Evolutionary conservation across 148 eudicot genomes (phyloP), one percentile per base, ranked within the genome.

Genomic region (Amaranthus palmeri): DNA sequence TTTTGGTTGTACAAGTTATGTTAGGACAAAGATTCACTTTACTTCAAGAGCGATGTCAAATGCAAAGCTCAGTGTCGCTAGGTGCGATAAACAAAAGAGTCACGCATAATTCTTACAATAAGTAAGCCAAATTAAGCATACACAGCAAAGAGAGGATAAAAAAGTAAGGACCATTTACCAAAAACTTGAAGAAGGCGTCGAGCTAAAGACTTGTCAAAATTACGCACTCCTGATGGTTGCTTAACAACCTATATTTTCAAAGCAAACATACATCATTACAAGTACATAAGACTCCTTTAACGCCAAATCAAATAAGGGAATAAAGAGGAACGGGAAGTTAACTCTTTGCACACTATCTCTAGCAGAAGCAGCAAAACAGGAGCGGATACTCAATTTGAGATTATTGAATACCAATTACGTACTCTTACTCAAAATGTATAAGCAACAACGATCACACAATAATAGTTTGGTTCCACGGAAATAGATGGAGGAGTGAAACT

Each of bases 101-200:
- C 36, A 25, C 36, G 36, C 36, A 25, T 25, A 2, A 25, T 25
- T 25, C 36, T 25, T 25, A 25, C 36, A 5, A 58, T 42, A 58
- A 58, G 42, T 4, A 4, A 57, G 47, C 43, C 54, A 56, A n/a
- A 56, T 56, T 41, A 42, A 10, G 48, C 51, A 65, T 5, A 13
- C 13, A 6, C 7, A 41, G 14, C 47, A 18, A 54, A 46, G 67
- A 61, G 54, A 18, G 6, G 74, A 41, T 45, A 66, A 41, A 64
- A 54, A 1, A 65, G 64, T 11, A 71, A 49, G 72, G 52, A 50
- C n/a, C 5, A 59, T 57, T 77, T 90, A 96, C 99, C 99, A 71
- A 86, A 77, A 75, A 96, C 83, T 85, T 92, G 99, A 69, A 95
- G 96, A 80, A 92, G 87, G 69, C 96, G 86, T 46, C 77, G 78